Percentiles rank a stretch among this genome's conserved stretches.
Conservation (phyloP, 257 asterid genomes). For the Solanum arcanum region DNA sequence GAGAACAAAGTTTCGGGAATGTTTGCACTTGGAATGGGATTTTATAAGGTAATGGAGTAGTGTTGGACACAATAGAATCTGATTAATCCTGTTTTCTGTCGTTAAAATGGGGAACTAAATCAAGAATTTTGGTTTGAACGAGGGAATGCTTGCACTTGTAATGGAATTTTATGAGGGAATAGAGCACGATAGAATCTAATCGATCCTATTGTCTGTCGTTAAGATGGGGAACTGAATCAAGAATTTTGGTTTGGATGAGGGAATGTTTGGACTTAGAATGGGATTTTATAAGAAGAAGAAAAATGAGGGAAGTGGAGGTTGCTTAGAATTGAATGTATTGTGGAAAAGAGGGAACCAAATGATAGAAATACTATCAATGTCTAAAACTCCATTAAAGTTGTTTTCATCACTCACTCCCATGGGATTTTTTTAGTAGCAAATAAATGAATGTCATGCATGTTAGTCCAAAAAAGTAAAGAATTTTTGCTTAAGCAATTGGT, state of each 20-base stretch:
- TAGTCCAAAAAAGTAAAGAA: background rate
- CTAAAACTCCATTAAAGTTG: background rate
- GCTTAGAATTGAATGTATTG: conserved; percentile 24
- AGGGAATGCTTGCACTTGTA: background rate
- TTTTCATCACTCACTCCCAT: background rate
- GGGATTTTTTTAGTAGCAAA: background rate
- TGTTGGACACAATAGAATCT: background rate
- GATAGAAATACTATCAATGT: conserved; percentile 7
- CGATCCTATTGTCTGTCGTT: background rate
- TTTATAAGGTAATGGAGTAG: background rate
- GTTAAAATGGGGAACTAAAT: background rate
- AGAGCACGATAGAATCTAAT: background rate
- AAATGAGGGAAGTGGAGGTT: conserved; percentile 11
- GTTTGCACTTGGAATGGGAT: background rate
- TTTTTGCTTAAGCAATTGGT: background rate
- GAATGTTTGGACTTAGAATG: background rate
- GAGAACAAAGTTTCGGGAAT: background rate
- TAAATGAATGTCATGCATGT: background rate
- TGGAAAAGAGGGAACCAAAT: conserved; percentile 18
- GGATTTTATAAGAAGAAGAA: background rate
- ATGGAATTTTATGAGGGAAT: background rate
- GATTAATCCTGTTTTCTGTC: background rate
- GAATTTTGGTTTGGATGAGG: background rate
- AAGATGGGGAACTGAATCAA: background rate
- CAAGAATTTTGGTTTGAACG: background rate